A percentile compares a stretch with the other conserved stretches of the same genome.
These are phyloP conservation scores for Barnettozyma sucrosica DNA, from an alignment of 805 yeast species.

Conservation along the genomic window DNA sequence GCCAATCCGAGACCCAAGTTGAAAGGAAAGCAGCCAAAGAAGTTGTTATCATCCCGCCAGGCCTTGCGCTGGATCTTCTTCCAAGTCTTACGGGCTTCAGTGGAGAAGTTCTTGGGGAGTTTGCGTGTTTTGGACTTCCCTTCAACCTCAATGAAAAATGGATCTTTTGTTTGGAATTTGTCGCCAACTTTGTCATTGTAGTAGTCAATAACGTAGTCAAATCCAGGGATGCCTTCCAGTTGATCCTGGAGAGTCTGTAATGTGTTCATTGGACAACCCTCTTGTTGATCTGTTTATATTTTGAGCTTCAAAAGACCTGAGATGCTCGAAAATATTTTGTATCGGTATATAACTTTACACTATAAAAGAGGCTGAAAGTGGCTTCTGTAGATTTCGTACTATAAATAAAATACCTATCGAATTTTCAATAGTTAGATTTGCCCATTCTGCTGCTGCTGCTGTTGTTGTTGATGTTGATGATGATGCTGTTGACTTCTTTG, in stretches of 20 bases:
- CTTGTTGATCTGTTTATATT: background rate
- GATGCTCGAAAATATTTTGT: no score
- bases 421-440: background rate
- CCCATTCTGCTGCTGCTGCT: background rate
- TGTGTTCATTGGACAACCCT: slow-evolving; percentile 14
- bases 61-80: slow-evolving; percentile 69
- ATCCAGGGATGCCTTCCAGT: slow-evolving; percentile 53
- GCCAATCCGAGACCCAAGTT: slow-evolving; percentile 78
- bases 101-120: slow-evolving; percentile 52
- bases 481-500: background rate
- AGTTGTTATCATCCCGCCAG: slow-evolving; percentile 82
- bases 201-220: slow-evolving; percentile 45
- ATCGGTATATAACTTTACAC: no score
- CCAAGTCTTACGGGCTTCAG: slow-evolving; percentile 64
- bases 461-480: background rate
- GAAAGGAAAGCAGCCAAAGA: slow-evolving; percentile 70
- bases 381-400: background rate
- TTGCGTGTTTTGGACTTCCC: slow-evolving; percentile 53
- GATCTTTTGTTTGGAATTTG: slow-evolving; percentile 58
- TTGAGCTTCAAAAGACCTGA: no score
- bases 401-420: background rate
- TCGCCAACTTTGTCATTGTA: slow-evolving; percentile 66
- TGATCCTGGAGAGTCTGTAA: slow-evolving; percentile 24
- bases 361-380: no score
- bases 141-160: slow-evolving; percentile 48